Evolutionary conservation across 169 alveolate species (phyloP).

Genomic region (Babesia gibsoni): DNA sequence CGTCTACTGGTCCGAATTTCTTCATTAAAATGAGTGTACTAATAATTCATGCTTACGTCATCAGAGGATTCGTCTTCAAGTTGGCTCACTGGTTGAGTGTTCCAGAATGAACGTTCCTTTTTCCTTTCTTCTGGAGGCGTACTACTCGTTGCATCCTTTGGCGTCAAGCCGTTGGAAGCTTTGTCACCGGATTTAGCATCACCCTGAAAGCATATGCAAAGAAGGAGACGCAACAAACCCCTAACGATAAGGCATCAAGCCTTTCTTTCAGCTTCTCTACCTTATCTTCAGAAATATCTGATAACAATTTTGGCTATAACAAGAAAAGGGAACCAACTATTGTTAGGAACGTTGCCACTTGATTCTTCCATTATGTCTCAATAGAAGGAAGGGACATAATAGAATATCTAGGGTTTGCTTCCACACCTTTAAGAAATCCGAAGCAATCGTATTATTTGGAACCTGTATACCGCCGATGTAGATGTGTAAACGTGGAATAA

Average conservation of each 20-base stretch:
- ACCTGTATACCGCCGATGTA: too few species aligned
- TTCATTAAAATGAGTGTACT: neutral
- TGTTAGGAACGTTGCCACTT: too few species aligned
- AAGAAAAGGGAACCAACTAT: too few species aligned
- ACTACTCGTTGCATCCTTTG: neutral
- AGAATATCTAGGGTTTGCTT: too few species aligned
- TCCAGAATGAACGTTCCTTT: conserved; percentile 90
- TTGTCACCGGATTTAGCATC: neutral
- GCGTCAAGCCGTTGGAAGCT: neutral
- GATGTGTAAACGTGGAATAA: too few species aligned
- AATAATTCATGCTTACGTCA: conserved; percentile 16
- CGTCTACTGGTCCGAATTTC: conserved; percentile 59
- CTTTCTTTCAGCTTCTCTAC: neutral
- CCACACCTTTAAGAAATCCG: too few species aligned
- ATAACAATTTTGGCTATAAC: too few species aligned
- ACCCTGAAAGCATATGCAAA: neutral
- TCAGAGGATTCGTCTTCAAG: conserved; percentile 72
- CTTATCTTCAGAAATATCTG: too few species aligned
- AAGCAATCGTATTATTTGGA: too few species aligned
- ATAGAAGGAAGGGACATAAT: too few species aligned
- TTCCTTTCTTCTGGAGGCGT: conserved; percentile 3
- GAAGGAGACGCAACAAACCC: neutral
- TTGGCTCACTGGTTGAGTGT: conserved; percentile 93
- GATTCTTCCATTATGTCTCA: too few species aligned
- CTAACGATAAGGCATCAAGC: neutral